phyloP scores from a whole-genome alignment of 1,139 yeast genomes.

The Pichia cactophila region DNA sequence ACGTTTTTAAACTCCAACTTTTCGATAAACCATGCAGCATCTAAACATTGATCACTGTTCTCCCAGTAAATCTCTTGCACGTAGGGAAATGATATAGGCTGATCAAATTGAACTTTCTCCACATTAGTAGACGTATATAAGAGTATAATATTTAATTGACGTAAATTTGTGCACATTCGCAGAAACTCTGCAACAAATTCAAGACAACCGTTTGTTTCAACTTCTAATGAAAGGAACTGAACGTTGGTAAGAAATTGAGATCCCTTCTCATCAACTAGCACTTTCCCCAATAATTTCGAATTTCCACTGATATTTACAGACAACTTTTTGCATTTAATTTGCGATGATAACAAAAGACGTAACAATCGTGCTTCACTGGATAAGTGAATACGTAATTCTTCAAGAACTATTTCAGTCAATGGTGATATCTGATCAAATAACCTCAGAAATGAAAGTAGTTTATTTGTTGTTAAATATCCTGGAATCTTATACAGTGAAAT shows the following conservation, averaged over 20 bases:
- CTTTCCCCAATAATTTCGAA: neutral
- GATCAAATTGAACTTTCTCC: neutral
- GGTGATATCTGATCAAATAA: slow-evolving; percentile 10
- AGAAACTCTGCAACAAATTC: neutral
- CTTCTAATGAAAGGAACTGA: neutral
- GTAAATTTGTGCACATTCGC: neutral
- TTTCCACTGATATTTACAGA: too few relatives aligned
- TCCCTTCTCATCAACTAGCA: neutral
- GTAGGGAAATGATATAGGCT: neutral
- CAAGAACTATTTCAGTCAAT: slow-evolving; percentile 3
- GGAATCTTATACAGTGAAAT: slow-evolving; percentile 6
- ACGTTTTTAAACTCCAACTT: neutral
- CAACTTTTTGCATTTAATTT: neutral
- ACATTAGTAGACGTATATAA: neutral
- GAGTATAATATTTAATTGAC: neutral
- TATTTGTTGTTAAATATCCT: neutral
- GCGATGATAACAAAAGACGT: slow-evolving; percentile 5
- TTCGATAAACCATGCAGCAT: neutral
- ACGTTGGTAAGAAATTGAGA: too few relatives aligned
- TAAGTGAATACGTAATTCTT: slow-evolving; percentile 1
- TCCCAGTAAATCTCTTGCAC: neutral
- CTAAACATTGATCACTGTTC: neutral
- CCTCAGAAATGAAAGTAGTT: slow-evolving; percentile 6
- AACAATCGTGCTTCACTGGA: neutral
- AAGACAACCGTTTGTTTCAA: neutral